Conservation (phyloP, 176 grass and related monocot species). For the Eragrostis nindensis region DNA sequence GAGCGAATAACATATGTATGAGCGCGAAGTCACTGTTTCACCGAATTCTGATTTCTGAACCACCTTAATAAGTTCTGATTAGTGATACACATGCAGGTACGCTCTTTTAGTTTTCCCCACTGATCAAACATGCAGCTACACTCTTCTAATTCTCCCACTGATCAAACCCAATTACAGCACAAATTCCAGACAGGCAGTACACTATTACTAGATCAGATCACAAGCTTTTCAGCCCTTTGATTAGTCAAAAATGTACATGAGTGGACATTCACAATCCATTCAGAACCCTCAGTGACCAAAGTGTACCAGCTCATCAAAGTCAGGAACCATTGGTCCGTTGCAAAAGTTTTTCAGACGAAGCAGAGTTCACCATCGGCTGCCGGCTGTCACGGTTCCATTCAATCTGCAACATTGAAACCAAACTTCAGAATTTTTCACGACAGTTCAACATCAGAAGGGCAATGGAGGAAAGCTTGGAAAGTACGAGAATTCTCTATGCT, state of each 20-base stretch:
- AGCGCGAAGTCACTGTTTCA: not conserved
- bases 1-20: not conserved
- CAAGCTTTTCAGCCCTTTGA: conserved; percentile 19
- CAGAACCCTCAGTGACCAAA: conserved; percentile 25
- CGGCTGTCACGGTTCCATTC: conserved; percentile 55
- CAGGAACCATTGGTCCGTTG: conserved; percentile 29
- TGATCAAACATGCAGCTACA: not conserved
- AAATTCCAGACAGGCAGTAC: conserved; percentile 14
- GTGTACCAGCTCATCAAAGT: conserved; percentile 27
- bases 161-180: conserved; percentile 15
- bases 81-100: not conserved
- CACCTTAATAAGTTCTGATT: not conserved
- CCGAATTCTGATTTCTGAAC: not conserved
- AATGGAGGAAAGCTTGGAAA: not conserved
- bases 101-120: no score
- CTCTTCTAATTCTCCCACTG: not conserved
- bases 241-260: conserved; percentile 51
- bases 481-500: conserved; percentile 48
- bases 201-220: conserved; percentile 9
- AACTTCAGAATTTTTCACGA: not conserved
- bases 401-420: conserved; percentile 43
- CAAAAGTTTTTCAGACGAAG: conserved; percentile 1
- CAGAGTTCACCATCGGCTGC: conserved; percentile 9
- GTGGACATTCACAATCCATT: conserved; percentile 10
- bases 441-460: not conserved